Conservation (phyloP, 352 stramenopile genomes). For the Phytophthora brassicae region DNA sequence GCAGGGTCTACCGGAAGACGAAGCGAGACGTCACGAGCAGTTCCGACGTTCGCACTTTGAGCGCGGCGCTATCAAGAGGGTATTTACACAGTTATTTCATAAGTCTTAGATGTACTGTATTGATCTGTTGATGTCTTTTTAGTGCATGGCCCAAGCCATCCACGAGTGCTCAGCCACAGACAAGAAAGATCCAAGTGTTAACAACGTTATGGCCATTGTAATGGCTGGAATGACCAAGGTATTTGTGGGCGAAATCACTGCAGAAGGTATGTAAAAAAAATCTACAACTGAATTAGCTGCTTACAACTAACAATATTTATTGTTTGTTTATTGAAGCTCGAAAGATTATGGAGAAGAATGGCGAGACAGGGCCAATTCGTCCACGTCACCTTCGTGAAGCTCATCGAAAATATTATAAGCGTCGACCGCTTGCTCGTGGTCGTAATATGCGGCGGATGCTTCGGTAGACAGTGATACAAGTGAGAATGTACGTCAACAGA, state of each 20-base stretch:
- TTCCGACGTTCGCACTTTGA: constrained; percentile 87
- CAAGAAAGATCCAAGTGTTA: constrained; percentile 58
- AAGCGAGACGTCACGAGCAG: constrained; percentile 75
- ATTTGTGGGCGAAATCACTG: constrained; percentile 78
- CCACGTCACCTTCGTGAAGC: constrained; percentile 78
- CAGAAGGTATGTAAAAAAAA: constrained; percentile 74
- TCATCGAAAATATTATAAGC: constrained; percentile 85
- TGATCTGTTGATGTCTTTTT: no score
- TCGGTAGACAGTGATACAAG: constrained; percentile 23
- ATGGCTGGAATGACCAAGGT: constrained; percentile 89
- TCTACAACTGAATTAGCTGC: no score
- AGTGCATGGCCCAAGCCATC: constrained; percentile 82
- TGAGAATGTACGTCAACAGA: neutral
- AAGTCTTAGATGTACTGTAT: no score
- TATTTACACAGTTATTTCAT: no score
- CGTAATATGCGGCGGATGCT: constrained; percentile 63
- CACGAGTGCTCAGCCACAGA: constrained; percentile 62
- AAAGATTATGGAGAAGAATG: constrained; percentile 78
- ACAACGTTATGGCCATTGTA: constrained; percentile 87
- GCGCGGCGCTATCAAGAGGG: constrained; percentile 73
- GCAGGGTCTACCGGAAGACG: constrained; percentile 58
- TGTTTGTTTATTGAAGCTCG: constrained; percentile 44
- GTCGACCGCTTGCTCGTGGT: constrained; percentile 58
- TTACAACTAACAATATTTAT: no score
- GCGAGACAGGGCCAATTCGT: constrained; percentile 73